Base-by-base conservation (phyloP, 345 rosid species). In the Erodium maritimum region DNA sequence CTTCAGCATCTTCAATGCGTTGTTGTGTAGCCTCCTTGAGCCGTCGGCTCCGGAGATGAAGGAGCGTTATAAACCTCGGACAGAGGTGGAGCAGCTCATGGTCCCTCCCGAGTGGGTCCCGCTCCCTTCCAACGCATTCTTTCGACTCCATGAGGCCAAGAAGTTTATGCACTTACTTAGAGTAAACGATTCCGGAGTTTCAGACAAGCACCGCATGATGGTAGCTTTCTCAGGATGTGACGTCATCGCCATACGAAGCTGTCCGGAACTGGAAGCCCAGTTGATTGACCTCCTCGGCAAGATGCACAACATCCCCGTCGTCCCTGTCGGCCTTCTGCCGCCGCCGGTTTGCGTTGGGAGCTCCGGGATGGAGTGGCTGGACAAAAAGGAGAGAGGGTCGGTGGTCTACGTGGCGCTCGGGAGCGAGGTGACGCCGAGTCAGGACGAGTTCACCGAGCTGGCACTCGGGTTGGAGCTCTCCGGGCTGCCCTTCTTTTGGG, bases 301-400 rank as follows among this genome's bases (percentile, higher is more conserved):
- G 17, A 56, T 81, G 52, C 61, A 61, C 53, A 11, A 42, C 1
- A 83, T 73, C 53, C 77, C 77, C 7, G 74, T 78, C 24, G 45
- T 83, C 19, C 84, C 84, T 0, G 62, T 76, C 0, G 94, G 89
- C 18, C 65, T 65, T 3, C 60, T 82, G 59, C 84, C 76, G n/a
- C 80, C 64, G 5, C 56, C 52, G 18, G 12, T n/a, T 14, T n/a
- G n/a, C 17, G 60, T 57, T 5, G 53, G 0, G 71, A 73, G 54
- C 42, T 60, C 19, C 70, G 76, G 78, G 11, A 65, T 67, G 10
- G 21, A 34, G 17, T 78, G 82, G 83, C 72, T 78, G 0, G 79
- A 78, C 53, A 5, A 3, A 0, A 61, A 54, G 17, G 57, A 61
- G 33, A 29, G 25, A 0, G 59, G 42, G 0, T 65, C 75, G 0